Evolutionary conservation across 305 asterid species (phyloP).

Genomic region (Plantago coronopus): DNA sequence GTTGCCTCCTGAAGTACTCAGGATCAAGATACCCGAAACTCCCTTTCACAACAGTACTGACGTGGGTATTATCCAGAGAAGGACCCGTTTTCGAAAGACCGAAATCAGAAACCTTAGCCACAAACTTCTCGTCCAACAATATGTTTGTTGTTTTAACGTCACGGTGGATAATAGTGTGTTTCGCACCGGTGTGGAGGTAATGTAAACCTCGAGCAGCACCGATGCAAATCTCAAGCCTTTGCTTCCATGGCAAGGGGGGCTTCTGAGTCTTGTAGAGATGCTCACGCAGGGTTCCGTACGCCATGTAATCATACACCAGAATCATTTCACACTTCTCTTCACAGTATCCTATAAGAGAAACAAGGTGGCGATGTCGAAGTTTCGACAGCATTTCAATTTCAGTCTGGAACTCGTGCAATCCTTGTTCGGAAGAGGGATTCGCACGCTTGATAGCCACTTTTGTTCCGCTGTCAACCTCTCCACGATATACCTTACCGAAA

Average conservation of each 20-base stretch:
- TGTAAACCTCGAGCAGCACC: conserved; percentile 32
- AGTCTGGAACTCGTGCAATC: conserved; percentile 27
- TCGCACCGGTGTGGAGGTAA: conserved; percentile 31
- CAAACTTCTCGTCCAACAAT: conserved; percentile 27
- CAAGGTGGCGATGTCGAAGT: conserved; percentile 29
- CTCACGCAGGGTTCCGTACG: conserved; percentile 27
- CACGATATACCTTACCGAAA: conserved; percentile 31
- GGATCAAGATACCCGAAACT: conserved; percentile 32
- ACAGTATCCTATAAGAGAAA: conserved; percentile 28
- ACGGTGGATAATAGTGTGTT: conserved; percentile 29
- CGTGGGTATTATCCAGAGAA: conserved; percentile 20
- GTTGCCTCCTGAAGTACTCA: conserved; percentile 29
- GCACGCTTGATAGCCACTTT: conserved; percentile 21
- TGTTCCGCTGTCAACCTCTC: conserved; percentile 27
- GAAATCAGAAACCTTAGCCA: conserved; percentile 30
- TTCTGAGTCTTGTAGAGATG: conserved; percentile 25
- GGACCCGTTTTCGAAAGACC: conserved; percentile 29
- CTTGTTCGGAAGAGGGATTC: conserved; percentile 17
- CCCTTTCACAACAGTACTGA: conserved; percentile 33
- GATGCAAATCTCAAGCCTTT: conserved; percentile 28
- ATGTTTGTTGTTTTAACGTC: conserved; percentile 31
- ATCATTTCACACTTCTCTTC: conserved; percentile 29
- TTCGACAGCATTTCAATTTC: conserved; percentile 29
- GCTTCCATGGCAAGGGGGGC: conserved; percentile 25
- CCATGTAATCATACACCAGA: conserved; percentile 30